These are phyloP conservation scores for Hypericum androsaemum DNA, from an alignment of 345 rosid species.

Conservation along the genomic window DNA sequence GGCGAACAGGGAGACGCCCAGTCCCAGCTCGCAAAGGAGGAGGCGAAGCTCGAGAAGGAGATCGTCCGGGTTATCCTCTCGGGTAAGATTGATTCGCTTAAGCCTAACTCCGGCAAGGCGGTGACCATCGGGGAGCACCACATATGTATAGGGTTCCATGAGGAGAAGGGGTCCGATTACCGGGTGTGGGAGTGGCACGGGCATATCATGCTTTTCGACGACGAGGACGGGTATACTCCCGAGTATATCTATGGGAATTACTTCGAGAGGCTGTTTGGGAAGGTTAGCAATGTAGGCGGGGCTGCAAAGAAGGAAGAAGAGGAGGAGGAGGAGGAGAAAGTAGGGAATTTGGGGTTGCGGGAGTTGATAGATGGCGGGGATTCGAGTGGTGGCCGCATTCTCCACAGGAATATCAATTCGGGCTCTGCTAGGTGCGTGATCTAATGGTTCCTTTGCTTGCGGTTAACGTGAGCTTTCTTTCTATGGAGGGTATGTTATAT, in stretches of 20 bases:
- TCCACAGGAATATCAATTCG: slow-evolving; percentile 64
- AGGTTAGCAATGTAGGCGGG: background rate
- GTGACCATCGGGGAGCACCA: slow-evolving; percentile 82
- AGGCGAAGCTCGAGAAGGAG: slow-evolving; percentile 75
- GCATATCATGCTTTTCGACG: slow-evolving; percentile 86
- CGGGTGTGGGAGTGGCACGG: slow-evolving; percentile 99
- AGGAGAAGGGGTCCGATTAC: slow-evolving; percentile 75
- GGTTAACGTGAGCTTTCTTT: slow-evolving; percentile 2
- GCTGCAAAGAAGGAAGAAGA: background rate
- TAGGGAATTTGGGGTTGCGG: slow-evolving; percentile 62
- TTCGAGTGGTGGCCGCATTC: slow-evolving; percentile 50
- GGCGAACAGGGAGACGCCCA: background rate
- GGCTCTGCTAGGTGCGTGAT: slow-evolving; percentile 45
- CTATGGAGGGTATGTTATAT: no score
- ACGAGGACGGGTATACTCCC: slow-evolving; percentile 70
- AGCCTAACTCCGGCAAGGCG: slow-evolving; percentile 92
- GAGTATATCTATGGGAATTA: slow-evolving; percentile 96
- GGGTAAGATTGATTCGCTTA: slow-evolving; percentile 59
- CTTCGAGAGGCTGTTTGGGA: slow-evolving; percentile 74
- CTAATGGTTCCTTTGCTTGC: slow-evolving; percentile 17
- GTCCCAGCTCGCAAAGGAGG: slow-evolving; percentile 60
- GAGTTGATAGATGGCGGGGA: slow-evolving; percentile 71
- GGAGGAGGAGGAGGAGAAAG: slow-evolving; percentile 8
- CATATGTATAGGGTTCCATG: slow-evolving; percentile 76
- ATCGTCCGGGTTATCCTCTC: slow-evolving; percentile 60